Evolutionary conservation across 768 basidiomycete genomes (phyloP).

Genomic region (Boletus insuetus): DNA sequence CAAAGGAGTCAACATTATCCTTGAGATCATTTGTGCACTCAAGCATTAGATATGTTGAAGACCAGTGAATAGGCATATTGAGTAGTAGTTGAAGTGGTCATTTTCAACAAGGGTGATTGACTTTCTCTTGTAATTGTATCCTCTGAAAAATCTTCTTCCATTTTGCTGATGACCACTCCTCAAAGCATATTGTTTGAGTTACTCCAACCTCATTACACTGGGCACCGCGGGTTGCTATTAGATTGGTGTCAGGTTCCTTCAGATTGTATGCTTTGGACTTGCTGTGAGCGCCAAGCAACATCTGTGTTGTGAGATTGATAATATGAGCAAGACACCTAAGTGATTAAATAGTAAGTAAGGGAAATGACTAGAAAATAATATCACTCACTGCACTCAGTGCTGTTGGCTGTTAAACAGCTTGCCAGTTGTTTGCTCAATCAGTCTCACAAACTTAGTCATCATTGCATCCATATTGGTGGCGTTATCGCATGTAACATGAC

Average conservation of each 20-base stretch:
- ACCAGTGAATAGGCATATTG: neutral
- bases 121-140: neutral
- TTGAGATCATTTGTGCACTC: neutral
- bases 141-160: neutral
- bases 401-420: neutral
- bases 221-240: neutral
- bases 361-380: neutral
- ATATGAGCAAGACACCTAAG: neutral
- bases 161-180: neutral
- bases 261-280: neutral
- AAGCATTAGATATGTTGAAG: neutral
- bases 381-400: neutral
- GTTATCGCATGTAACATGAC: no score
- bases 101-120: neutral
- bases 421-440: neutral
- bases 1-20: neutral
- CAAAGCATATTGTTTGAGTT: neutral
- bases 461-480: neutral
- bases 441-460: neutral
- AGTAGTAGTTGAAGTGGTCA: neutral
- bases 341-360: neutral
- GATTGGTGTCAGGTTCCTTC: neutral
- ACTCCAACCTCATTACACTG: neutral
- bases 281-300: neutral
- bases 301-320: neutral